These are phyloP conservation scores for Mycena polygramma DNA, from an alignment of 768 basidiomycete species.

Conservation along the genomic window DNA sequence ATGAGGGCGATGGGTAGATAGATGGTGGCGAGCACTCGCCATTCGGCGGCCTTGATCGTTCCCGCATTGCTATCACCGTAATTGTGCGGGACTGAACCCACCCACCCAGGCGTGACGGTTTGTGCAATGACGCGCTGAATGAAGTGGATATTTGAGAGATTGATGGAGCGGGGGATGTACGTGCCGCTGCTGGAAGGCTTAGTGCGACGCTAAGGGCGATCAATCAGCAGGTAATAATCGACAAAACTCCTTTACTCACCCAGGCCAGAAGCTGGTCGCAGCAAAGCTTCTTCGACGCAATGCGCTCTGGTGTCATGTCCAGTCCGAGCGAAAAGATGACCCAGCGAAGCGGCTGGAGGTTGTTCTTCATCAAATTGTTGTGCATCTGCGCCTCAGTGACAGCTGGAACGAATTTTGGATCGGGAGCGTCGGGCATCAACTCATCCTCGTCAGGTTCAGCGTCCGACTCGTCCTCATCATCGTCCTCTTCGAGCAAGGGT, in stretches of 20 bases:
- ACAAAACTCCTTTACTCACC: conserved; percentile 28
- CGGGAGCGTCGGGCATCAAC: conserved; percentile 28
- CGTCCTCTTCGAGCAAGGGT: conserved; percentile 8
- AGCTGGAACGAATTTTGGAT: conserved; percentile 16
- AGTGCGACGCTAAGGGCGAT: conserved; percentile 25
- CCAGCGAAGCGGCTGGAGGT: conserved; percentile 24
- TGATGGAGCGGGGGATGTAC: conserved; percentile 22
- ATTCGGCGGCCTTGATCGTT: conserved; percentile 48
- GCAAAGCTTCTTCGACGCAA: no score
- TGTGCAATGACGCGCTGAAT: conserved; percentile 31
- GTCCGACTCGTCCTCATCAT: no score
- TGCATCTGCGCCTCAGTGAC: conserved; percentile 20
- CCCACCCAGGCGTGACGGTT: conserved; percentile 31
- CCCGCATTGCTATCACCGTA: conserved; percentile 42
- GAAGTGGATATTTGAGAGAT: conserved; percentile 31
- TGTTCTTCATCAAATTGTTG: conserved; percentile 11
- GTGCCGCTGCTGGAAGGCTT: conserved; percentile 12
- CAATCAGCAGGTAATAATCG: conserved; percentile 9
- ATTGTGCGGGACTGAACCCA: conserved; percentile 38
- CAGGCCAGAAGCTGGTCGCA: conserved; percentile 28
- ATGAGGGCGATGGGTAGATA: conserved; percentile 46
- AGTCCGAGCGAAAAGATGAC: conserved; percentile 26
- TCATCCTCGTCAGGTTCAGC: conserved; percentile 21
- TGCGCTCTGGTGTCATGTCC: conserved; percentile 20
- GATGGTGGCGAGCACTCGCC: conserved; percentile 39